Base-by-base conservation (phyloP, 345 rosid genomes). In the Aethionema arabicum region DNA sequence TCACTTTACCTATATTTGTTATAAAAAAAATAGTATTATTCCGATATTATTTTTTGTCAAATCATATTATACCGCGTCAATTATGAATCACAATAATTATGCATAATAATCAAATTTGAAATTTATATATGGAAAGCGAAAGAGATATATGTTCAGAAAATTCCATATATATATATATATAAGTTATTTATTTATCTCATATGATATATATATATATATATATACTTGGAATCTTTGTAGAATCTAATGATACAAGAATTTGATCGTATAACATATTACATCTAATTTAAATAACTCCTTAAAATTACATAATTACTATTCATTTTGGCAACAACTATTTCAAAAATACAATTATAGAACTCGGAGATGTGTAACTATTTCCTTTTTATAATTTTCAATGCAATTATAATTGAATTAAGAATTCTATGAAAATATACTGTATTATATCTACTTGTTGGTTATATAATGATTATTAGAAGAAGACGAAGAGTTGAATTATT, bases 21-120 rank as follows among this genome's bases (percentile, higher is more conserved):
- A 32, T 16, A 32, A 9, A 32, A 6, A 48, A 8, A 14, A 16
- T 3, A 4, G 11, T 31, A 56, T 49, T 51, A 41, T 30, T 45
- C 41, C 45, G 56, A 45, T 44, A 55, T 57, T 52, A 36, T 46
- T 33, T 13, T 31, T 39, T 47, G 50, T 47, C 42, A 6, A 37
- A 67, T 32, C 39, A 57, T 57, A 32, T 67, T 66, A 37, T 29
- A 52, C 44, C 55, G 8, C 57, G 50, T 61, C 73, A 61, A 69
- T 61, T 42, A 30, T 53, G 30, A 52, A 30, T 44, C 55, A 53
- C 62, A 62, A 61, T 69, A 39, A 53, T 46, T 69, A 67, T 60
- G 45, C 30, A 36, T 67, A 61, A 61, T 69, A 43, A 42, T 61
- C 73, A 69, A 67, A 67, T 69, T 69, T 69, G 43, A 45, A 45